Conservation (phyloP, 306 rosid species). For the Inga oerstediana region DNA sequence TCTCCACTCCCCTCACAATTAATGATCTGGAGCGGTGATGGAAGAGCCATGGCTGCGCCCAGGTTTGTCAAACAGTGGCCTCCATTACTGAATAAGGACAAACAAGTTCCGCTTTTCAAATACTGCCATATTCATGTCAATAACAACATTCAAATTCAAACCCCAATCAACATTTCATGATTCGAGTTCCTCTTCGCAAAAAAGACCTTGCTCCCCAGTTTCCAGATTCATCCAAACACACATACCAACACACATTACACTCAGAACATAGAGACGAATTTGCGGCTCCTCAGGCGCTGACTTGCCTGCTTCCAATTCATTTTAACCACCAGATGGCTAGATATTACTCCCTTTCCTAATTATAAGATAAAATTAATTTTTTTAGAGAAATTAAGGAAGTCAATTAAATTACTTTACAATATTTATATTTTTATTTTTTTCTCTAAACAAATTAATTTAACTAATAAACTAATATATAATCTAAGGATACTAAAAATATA, state of each 20-base stretch:
- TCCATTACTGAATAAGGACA: not conserved
- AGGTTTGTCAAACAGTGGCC: too few species aligned
- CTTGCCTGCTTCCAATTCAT: not conserved
- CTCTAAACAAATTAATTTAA: too few species aligned
- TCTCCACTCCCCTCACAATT: not conserved
- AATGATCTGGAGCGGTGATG: not conserved
- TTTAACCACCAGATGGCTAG: not conserved
- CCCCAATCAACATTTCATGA: conserved; percentile 13
- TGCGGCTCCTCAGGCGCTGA: conserved; percentile 28
- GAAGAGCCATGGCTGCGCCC: too few species aligned
- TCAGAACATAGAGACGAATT: not conserved
- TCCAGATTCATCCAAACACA: not conserved
- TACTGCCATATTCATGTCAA: not conserved
- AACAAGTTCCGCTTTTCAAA: conserved; percentile 8
- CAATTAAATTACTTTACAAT: too few species aligned
- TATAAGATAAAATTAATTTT: too few species aligned
- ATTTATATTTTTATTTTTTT: too few species aligned
- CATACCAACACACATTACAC: not conserved
- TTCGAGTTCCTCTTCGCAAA: not conserved
- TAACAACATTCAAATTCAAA: not conserved
- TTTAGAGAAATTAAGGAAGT: too few species aligned
- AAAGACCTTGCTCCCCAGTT: not conserved
- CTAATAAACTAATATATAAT: too few species aligned
- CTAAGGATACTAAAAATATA: too few species aligned
- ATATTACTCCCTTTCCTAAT: too few species aligned